Evolutionary conservation across 768 basidiomycete genomes (phyloP), one percentile per base, ranked within the genome.

Genomic region (Suillus brevipes): DNA sequence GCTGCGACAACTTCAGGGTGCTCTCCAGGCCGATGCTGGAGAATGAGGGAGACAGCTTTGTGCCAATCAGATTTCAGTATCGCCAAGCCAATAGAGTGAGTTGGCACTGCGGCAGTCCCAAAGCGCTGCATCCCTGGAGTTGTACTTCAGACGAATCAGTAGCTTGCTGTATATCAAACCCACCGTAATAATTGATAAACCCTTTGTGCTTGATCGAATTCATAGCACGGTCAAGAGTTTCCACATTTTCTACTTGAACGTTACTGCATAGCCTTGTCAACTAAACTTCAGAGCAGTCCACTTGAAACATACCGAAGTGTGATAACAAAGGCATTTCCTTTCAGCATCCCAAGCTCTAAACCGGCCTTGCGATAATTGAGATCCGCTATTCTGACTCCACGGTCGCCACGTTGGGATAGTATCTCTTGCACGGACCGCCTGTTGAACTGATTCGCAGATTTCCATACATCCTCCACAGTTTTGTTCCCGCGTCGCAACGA

Each of bases 181-280:
- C 77, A 93, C 95, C 96, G 73, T 97, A 99, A 74, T 98, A 99
- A 74, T 99, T 99, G 75, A 99, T 94, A 78, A 99, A 99, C 0
- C 97, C 97, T 64, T 86, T 87, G 61, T 83, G 77, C 75, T 94
- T 92, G 60, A 99, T 82, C 18, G 86, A 90, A 40, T 83, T 81
- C 82, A 99, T 82, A 0, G 90, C 89, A 64, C 84, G 82, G 66
- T 96, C 87, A 60, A 99, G 81, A 3, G 84, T 86, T 37, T 91
- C 86, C 69, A 81, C 78, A 9, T 89, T 89, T 62, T 92, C 87
- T 9, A 89, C 89, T 72, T 92, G 88, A 20, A 97, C 90, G 72
- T 92, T 97, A 70, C 97, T 59, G 28, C 12, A 40, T 12, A 43
- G 20, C 40, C 10, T 42, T 97, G 71, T 10, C 37, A 60, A 50